Percentiles rank a stretch among this genome's conserved stretches.
phyloP scores from a whole-genome alignment of 2,329 filamentous ascomycete species.

The Trichoderma gracile region DNA sequence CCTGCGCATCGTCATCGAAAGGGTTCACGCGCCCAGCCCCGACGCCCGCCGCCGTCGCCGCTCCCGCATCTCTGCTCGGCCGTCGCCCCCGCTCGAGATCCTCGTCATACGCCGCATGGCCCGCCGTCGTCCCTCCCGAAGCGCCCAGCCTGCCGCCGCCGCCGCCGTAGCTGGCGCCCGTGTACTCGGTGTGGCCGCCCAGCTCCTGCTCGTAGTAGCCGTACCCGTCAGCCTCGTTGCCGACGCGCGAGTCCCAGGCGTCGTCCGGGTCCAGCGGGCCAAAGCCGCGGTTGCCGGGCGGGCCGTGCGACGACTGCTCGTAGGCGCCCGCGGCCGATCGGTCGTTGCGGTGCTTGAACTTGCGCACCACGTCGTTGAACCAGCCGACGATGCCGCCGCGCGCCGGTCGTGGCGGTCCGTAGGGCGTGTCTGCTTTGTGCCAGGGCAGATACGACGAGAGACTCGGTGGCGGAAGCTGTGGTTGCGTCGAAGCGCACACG shows the following conservation, averaged over 20 bases:
- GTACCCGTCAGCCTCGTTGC: constrained; percentile 67
- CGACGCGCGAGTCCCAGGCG: constrained; percentile 81
- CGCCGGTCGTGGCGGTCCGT: constrained; percentile 55
- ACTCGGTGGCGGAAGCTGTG: constrained; percentile 67
- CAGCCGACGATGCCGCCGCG: constrained; percentile 68
- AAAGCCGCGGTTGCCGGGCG: constrained; percentile 57
- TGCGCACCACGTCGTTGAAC: constrained; percentile 66
- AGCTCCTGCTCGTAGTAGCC: constrained; percentile 77
- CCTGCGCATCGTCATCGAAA: constrained; percentile 68
- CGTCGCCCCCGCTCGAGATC: constrained; percentile 45
- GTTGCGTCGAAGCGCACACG: neutral
- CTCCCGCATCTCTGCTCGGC: constrained; percentile 46
- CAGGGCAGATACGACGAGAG: constrained; percentile 73
- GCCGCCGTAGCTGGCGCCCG: constrained; percentile 46
- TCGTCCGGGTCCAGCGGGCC: constrained; percentile 77
- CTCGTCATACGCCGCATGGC: constrained; percentile 33
- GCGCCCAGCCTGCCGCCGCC: constrained; percentile 53
- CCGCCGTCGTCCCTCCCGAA: constrained; percentile 33
- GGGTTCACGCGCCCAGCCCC: constrained; percentile 53
- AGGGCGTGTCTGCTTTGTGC: constrained; percentile 49
- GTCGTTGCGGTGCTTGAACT: constrained; percentile 65
- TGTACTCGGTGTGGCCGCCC: constrained; percentile 38
- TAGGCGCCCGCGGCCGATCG: constrained; percentile 71
- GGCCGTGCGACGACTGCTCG: constrained; percentile 57
- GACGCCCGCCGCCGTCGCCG: constrained; percentile 31